Base-by-base conservation (phyloP, 257 asterid genomes). In the Solanum ossicruentum region DNA sequence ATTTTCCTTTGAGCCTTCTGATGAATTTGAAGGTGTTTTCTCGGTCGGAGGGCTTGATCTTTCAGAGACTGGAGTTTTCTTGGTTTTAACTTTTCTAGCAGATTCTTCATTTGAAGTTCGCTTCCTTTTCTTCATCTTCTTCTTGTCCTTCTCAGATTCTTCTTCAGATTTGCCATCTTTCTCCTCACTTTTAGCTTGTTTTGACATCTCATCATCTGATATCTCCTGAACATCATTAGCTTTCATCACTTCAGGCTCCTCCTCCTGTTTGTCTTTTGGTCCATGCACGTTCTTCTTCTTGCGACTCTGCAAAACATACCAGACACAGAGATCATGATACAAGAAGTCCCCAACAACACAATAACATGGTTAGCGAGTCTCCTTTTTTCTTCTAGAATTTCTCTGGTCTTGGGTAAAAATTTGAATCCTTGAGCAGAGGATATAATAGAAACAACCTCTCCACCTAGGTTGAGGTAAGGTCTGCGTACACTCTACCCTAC, bases 181-280 rank as follows among this genome's bases (percentile, higher is more conserved):
- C 85, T 89, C 93, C 86, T 88, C 93, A 85, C 89, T 89, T 54
- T 87, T 92, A 86, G 93, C 92, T 81, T 86, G 89, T 47, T 93
- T 94, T 83, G 97, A 91, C 88, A 89, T 86, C 89, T 93, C 99
- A 86, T 89, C 94, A 7, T 93, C 93, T 55, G 97, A 91, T 85
- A 80, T 87, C 78, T 92, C 94, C 1, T 85, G 91, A 70, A 80
- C 85, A 60, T 94, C 94, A 87, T 91, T 89, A 20, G 39, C 82
- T 88, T 86, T 89, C 88, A 65, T 85, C 87, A 9, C 51, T 86
- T 86, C 87, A 65, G 52, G 84, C 61, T 55, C 36, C 56, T 71
- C 18, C 18, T 71, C 18, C 12, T 75, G 60, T 6, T 75, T 43
- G 81, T 89, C 92, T 80, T 92, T 94, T 55, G 93, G 88, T 85